Evolutionary conservation across 2,329 filamentous ascomycete genomes (phyloP).

Genomic region (Trichoderma pleuroti): DNA sequence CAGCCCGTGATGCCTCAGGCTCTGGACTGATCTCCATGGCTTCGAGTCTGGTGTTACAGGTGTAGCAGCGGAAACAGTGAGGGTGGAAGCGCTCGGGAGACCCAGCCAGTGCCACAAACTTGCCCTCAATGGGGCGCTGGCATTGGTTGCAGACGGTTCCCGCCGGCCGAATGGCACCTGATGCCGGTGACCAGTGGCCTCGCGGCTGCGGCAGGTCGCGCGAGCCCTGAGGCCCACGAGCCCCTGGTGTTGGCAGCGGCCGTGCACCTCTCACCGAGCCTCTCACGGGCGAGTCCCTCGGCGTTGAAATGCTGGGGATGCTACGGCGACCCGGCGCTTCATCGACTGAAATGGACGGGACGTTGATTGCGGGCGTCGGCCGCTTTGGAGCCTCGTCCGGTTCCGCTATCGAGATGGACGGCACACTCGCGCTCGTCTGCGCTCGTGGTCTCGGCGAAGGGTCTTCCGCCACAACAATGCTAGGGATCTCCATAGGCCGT

Average conservation of each 20-base stretch:
- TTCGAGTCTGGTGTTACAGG: slow-evolving; percentile 84
- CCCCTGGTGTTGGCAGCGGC: slow-evolving; percentile 46
- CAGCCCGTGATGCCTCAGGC: slow-evolving; percentile 66
- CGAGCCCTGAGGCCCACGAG: slow-evolving; percentile 29
- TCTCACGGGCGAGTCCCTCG: slow-evolving; percentile 37
- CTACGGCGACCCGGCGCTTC: slow-evolving; percentile 34
- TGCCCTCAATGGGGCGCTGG: slow-evolving; percentile 77
- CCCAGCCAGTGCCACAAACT: slow-evolving; percentile 80
- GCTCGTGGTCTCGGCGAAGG: slow-evolving; percentile 33
- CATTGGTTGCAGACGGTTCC: slow-evolving; percentile 83
- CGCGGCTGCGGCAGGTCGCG: slow-evolving; percentile 41
- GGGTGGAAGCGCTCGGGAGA: slow-evolving; percentile 78
- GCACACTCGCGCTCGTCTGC: slow-evolving; percentile 31
- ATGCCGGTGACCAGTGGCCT: slow-evolving; percentile 59
- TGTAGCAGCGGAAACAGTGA: slow-evolving; percentile 84
- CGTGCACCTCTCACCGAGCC: slow-evolving; percentile 29
- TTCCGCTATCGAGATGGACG: slow-evolving; percentile 36
- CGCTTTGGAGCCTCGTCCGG: slow-evolving; percentile 25
- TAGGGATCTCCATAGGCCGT: slow-evolving; percentile 46
- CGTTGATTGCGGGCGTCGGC: slow-evolving; percentile 38
- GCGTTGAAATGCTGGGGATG: slow-evolving; percentile 45
- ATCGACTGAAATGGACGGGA: slow-evolving; percentile 50
- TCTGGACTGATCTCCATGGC: slow-evolving; percentile 96
- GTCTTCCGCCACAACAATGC: slow-evolving; percentile 53
- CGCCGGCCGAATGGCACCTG: slow-evolving; percentile 44